Conservation (phyloP, 2,329 filamentous ascomycete species). For the Aspergillus calidoustus region DNA sequence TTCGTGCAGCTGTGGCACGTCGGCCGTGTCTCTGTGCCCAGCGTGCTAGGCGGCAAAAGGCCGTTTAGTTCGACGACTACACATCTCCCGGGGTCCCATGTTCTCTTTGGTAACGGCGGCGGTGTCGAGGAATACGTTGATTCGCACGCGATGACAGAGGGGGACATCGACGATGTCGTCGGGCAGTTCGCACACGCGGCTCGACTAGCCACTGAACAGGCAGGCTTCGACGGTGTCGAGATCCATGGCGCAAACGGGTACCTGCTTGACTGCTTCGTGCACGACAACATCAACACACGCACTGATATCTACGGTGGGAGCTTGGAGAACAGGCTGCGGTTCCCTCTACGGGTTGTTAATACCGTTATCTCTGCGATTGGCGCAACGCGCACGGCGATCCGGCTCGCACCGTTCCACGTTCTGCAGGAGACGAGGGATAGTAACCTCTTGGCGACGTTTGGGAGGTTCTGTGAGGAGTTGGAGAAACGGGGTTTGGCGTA, state of each 20-base stretch:
- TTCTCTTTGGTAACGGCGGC: background rate
- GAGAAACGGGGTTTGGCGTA: background rate
- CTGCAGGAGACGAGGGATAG: background rate
- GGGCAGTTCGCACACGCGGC: background rate
- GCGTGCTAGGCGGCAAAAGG: background rate
- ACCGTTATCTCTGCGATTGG: background rate
- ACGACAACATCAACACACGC: slow-evolving; percentile 3
- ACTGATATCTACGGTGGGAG: background rate
- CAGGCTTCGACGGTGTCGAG: slow-evolving; percentile 3
- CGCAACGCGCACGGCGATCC: background rate
- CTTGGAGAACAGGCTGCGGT: background rate
- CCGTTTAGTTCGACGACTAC: background rate
- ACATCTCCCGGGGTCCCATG: background rate
- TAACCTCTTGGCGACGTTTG: background rate
- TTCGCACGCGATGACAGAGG: background rate
- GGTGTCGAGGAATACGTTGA: background rate
- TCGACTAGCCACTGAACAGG: background rate
- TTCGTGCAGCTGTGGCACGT: slow-evolving; percentile 1
- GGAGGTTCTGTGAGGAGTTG: background rate
- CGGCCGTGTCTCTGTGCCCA: background rate
- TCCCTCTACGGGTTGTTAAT: background rate
- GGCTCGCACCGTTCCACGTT: slow-evolving; percentile 2
- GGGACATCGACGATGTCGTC: background rate
- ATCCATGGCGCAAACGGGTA: slow-evolving; percentile 5
- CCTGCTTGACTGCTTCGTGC: slow-evolving; percentile 1